phyloP scores from a whole-genome alignment of 169 alveolate genomes.

The Neospora caninum region DNA sequence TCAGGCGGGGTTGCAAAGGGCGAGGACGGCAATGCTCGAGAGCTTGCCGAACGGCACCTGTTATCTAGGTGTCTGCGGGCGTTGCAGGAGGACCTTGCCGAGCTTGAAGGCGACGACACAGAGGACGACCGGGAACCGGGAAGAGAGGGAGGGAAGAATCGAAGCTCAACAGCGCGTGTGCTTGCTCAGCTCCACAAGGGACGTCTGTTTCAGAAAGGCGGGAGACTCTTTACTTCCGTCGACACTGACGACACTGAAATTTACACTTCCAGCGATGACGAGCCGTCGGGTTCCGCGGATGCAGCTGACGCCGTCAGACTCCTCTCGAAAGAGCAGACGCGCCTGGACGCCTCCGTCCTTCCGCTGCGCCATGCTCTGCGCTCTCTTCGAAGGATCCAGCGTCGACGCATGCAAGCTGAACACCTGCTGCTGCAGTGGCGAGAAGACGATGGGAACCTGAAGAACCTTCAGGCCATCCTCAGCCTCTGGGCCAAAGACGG shows the following conservation, averaged over 20 bases:
- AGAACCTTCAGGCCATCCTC: neutral
- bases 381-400: neutral
- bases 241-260: neutral
- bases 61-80: neutral
- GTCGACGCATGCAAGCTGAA: neutral
- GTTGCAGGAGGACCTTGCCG: neutral
- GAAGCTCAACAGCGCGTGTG: neutral
- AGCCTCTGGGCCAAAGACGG: constrained; percentile 9
- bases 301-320: neutral
- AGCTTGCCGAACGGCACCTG: neutral
- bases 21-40: neutral
- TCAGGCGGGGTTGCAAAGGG: neutral
- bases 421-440: constrained; percentile 25
- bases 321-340: neutral
- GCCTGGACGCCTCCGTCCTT: neutral
- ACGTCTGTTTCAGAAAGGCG: constrained; percentile 7
- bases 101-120: neutral
- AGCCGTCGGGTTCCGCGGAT: neutral
- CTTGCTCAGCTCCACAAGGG: constrained; percentile 17
- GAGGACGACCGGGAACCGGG: neutral
- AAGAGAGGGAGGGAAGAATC: neutral
- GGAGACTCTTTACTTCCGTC: neutral
- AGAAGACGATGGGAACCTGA: neutral
- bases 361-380: constrained; percentile 39
- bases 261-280: constrained; percentile 24